Conservation (phyloP, 148 eudicot species). For the Cornus florida region DNA sequence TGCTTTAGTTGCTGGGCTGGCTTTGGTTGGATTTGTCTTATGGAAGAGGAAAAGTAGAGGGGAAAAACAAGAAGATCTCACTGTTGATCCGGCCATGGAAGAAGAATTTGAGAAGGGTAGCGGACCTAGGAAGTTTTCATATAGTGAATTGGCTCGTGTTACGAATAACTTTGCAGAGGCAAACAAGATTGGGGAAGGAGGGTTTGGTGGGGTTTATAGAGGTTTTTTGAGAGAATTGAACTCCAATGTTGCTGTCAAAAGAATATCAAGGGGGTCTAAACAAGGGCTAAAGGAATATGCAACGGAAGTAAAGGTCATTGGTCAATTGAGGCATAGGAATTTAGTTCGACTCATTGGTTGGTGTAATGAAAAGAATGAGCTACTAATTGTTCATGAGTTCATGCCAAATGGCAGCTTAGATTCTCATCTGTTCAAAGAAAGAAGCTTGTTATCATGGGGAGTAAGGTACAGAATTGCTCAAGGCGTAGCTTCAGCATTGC, state of each 20-base stretch:
- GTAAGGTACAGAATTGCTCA: background rate
- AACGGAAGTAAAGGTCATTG: background rate
- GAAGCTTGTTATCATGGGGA: background rate
- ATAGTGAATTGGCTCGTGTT: background rate
- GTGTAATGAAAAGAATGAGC: background rate
- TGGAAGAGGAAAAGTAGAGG: background rate
- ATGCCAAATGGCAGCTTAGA: background rate
- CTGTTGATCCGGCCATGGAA: background rate
- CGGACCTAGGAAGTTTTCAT: background rate
- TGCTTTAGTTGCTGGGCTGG: background rate
- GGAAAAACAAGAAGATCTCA: background rate
- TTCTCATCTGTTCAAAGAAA: background rate
- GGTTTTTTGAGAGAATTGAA: background rate
- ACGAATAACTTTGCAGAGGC: background rate
- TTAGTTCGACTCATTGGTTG: background rate
- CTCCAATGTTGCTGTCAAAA: background rate
- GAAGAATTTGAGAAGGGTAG: slow-evolving; percentile 19
- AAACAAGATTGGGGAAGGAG: background rate
- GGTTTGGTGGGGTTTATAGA: background rate
- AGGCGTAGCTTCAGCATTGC: background rate
- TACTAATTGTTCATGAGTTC: background rate
- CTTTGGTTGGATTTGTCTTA: background rate
- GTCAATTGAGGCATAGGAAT: background rate
- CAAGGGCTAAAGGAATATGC: background rate
- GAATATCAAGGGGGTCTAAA: background rate